A percentile compares a stretch with the other conserved stretches of the same genome.
These are phyloP conservation scores for Dipteronia sinensis DNA, from an alignment of 345 rosid species.

Conservation along the genomic window DNA sequence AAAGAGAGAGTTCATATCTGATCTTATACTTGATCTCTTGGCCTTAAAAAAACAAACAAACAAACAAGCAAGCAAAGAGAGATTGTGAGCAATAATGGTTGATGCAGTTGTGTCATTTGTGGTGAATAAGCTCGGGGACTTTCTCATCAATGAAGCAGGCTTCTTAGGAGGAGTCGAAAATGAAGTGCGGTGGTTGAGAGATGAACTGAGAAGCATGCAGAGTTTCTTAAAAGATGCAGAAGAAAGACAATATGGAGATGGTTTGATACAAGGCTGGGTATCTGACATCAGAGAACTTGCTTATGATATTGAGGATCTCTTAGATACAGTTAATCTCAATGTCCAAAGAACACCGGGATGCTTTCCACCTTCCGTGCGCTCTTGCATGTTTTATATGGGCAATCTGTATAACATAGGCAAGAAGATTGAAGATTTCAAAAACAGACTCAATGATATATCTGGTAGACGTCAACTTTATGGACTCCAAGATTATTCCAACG, in stretches of 20 bases:
- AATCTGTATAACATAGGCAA: no score
- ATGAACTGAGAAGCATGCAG: slow-evolving; percentile 30
- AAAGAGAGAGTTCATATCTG: no score
- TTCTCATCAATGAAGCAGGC: slow-evolving; percentile 18
- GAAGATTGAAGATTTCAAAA: slow-evolving; percentile 6
- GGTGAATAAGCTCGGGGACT: slow-evolving; percentile 28
- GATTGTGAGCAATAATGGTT: slow-evolving; percentile 4
- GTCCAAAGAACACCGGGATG: no score
- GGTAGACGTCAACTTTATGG: slow-evolving; percentile 13
- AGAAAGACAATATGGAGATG: slow-evolving; percentile 29
- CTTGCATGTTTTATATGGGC: no score
- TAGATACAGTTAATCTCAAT: no score
- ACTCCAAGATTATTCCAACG: slow-evolving; percentile 14
- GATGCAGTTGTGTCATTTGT: slow-evolving; percentile 34
- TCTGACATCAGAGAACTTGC: no score
- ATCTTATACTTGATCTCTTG: no score
- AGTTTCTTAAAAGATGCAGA: slow-evolving; percentile 42
- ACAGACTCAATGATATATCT: slow-evolving; percentile 19
- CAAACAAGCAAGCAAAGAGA: no score
- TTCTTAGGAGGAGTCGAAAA: slow-evolving; percentile 11
- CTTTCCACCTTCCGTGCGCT: no score
- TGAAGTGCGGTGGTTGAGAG: slow-evolving; percentile 30
- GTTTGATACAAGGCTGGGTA: no score
- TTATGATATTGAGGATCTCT: no score
- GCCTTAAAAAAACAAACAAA: no score